Base-by-base conservation (phyloP, 2,329 filamentous ascomycete species). In the Tolypocladium inflatum region DNA sequence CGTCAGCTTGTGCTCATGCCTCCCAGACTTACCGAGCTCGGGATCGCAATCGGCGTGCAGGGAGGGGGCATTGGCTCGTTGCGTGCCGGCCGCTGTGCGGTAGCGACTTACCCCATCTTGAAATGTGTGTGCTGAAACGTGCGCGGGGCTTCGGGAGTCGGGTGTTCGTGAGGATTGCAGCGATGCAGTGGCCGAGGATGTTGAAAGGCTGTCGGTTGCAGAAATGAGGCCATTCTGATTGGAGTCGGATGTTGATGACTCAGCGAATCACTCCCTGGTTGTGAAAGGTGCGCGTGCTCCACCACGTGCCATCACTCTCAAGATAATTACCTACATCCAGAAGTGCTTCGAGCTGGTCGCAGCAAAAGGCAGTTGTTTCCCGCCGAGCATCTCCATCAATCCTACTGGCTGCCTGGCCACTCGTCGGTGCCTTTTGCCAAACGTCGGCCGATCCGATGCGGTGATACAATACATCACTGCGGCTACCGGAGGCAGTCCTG, bases 51-150 rank as follows among this genome's bases (percentile, higher is more conserved):
- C 45, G 52, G 21, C 19, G 42, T 37, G 38, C 23, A 17, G 35
- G 10, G 38, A 50, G 38, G 19, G 39, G n/a, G 3, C 19, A 52
- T 37, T 35, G 48, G 48, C 30, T 52, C 48, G 30, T 37, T 2
- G 48, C 30, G 30, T 13, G 48, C 21, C 48, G 48, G 48, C 6
- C 10, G n/a, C 19, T 23, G 33, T 19, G 15, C 9, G 23, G 9
- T 50, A 13, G 33, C 2, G 48, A 64, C 74, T 63, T 71, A 78
- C 75, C 69, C 70, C 75, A 78, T 78, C 63, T 69, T 77, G 69
- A 66, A 62, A 48, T 64, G 64, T 65, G 60, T 63, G 62, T 61
- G 60, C 26, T n/a, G 58, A 64, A 60, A 64, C 64, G 57, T 58
- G 61, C 59, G 62, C 50, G 58, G 61, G 58, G 57, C 59, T 64